Evolutionary conservation across 257 asterid genomes (phyloP).

Genomic region (Solanum chiquidenum): DNA sequence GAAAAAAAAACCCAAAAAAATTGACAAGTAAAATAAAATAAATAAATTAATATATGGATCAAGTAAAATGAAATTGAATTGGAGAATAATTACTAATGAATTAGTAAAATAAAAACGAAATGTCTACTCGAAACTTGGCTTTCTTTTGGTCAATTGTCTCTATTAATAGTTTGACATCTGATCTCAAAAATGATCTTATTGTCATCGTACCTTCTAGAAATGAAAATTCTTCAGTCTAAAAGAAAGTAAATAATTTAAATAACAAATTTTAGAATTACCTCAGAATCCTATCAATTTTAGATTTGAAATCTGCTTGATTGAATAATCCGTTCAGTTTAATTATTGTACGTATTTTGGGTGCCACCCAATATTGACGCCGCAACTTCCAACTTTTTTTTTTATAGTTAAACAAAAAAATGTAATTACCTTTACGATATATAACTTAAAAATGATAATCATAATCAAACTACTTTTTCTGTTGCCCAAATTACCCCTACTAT

Average conservation of each 20-base stretch:
- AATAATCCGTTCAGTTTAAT: background rate
- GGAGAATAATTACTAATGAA: background rate
- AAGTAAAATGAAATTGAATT: no score
- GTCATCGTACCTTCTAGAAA: background rate
- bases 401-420: background rate
- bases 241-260: background rate
- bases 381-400: background rate
- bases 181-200: background rate
- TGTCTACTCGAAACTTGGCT: background rate
- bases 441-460: background rate
- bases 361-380: background rate
- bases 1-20: no score
- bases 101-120: no score
- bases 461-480: background rate
- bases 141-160: background rate
- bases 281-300: background rate
- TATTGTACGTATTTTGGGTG: background rate
- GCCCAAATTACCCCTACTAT: background rate
- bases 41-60: no score
- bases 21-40: no score
- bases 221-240: background rate
- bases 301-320: background rate
- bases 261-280: background rate
- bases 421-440: background rate
- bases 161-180: background rate